Percentiles rank a stretch among this genome's conserved stretches.
Conservation (phyloP, 1,139 yeast species). For the Arxiozyma bovina region DNA sequence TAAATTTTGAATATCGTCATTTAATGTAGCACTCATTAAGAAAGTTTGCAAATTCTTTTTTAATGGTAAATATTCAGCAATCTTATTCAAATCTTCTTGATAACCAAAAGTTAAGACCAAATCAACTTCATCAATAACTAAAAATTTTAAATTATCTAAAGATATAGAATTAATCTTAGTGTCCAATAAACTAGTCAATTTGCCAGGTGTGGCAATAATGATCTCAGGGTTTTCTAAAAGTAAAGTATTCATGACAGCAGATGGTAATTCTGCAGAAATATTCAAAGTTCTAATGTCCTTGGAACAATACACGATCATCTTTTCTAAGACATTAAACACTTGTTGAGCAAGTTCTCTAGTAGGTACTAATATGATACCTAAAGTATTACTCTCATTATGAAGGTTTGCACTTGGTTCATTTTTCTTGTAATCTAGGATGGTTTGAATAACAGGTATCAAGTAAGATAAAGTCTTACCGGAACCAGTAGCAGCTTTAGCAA, state of each 20-base stretch:
- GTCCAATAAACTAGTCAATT: slow-evolving; percentile 54
- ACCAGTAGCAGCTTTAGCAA: slow-evolving; percentile 84
- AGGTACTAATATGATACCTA: slow-evolving; percentile 68
- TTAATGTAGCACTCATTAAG: slow-evolving; percentile 93
- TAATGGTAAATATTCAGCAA: slow-evolving; percentile 57
- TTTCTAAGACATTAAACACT: slow-evolving; percentile 61
- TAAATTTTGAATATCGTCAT: slow-evolving; percentile 72
- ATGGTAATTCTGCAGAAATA: slow-evolving; percentile 64
- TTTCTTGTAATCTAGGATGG: slow-evolving; percentile 40
- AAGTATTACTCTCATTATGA: slow-evolving; percentile 29
- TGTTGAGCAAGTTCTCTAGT: slow-evolving; percentile 81
- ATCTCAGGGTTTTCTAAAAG: slow-evolving; percentile 71
- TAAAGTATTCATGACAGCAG: slow-evolving; percentile 62
- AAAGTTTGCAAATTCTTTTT: slow-evolving; percentile 78
- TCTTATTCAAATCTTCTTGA: slow-evolving; percentile 65
- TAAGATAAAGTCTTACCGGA: slow-evolving; percentile 89
- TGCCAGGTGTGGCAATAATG: slow-evolving; percentile 80
- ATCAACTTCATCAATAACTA: slow-evolving; percentile 95
- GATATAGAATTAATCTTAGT: slow-evolving; percentile 36
- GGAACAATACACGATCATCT: slow-evolving; percentile 63
- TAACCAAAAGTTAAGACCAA: slow-evolving; percentile 85
- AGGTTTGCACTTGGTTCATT: slow-evolving; percentile 12
- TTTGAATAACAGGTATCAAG: slow-evolving; percentile 66
- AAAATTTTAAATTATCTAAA: slow-evolving; percentile 49
- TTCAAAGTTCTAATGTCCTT: slow-evolving; percentile 60